A percentile compares a stretch with the other conserved stretches of the same genome.
Evolutionary conservation across 2,329 filamentous ascomycete genomes (phyloP).

Genomic region (Clathrospora elynae): DNA sequence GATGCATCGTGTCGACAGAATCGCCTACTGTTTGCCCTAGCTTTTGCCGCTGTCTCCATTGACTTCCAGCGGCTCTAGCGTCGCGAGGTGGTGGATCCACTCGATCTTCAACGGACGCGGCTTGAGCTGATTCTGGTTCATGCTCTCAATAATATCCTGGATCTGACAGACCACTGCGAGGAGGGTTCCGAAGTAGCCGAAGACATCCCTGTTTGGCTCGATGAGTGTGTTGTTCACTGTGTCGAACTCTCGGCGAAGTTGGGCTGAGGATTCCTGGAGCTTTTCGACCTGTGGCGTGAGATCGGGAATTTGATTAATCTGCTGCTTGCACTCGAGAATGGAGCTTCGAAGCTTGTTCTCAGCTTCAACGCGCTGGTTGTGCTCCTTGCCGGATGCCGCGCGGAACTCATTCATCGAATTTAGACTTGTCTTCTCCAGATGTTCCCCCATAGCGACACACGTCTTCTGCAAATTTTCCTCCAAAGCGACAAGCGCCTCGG

Average conservation of each 20-base stretch:
- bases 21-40: not conserved
- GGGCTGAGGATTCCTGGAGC: not conserved
- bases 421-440: not conserved
- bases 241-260: conserved; percentile 12
- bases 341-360: conserved; percentile 1
- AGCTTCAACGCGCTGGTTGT: conserved; percentile 3
- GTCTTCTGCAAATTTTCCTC: not conserved
- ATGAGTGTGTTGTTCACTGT: conserved; percentile 8
- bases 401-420: conserved; percentile 5
- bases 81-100: conserved; percentile 4
- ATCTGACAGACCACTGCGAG: conserved; percentile 10
- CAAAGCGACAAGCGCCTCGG: not conserved
- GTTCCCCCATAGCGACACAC: not conserved
- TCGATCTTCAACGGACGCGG: conserved; percentile 4
- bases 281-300: not conserved
- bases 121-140: conserved; percentile 18
- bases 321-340: not conserved
- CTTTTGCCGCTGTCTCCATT: not conserved
- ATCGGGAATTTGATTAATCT: not conserved
- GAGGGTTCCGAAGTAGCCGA: conserved; percentile 5
- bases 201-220: conserved; percentile 9
- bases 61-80: not conserved
- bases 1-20: too few species aligned
- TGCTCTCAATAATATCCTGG: conserved; percentile 10
- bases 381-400: not conserved